Evolutionary conservation across 495 filamentous ascomycete genomes (phyloP).

Genomic region (Amorphotheca resinae): DNA sequence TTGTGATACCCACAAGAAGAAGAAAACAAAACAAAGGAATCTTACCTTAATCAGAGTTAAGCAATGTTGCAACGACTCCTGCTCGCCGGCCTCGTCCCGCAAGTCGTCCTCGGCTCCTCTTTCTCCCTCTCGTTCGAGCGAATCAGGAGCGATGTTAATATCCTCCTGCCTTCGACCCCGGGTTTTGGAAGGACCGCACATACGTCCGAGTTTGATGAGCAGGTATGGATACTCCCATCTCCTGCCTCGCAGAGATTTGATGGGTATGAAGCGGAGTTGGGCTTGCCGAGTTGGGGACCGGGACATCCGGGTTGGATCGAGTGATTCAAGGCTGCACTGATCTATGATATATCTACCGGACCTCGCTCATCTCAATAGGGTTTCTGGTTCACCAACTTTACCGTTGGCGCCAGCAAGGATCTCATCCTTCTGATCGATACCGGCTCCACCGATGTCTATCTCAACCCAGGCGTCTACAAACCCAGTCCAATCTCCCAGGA

Average conservation of each 20-base stretch:
- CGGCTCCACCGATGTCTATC: slow-evolving; percentile 3
- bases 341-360: too few relatives aligned
- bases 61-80: too few relatives aligned
- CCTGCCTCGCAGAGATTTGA: too few relatives aligned
- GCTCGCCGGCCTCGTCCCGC: background rate
- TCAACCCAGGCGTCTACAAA: slow-evolving; percentile 5
- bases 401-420: background rate
- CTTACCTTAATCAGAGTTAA: too few relatives aligned
- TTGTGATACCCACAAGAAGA: too few relatives aligned
- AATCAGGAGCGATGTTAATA: too few relatives aligned
- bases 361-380: background rate
- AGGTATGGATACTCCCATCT: background rate
- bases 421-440: slow-evolving; percentile 7
- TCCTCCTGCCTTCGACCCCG: too few relatives aligned
- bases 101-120: background rate
- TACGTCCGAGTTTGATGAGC: background rate
- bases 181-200: background rate
- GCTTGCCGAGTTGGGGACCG: too few relatives aligned
- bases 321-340: too few relatives aligned
- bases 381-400: slow-evolving; percentile 11
- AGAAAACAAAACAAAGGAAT: too few relatives aligned
- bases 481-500: background rate
- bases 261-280: too few relatives aligned
- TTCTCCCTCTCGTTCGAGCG: background rate
- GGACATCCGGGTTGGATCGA: too few relatives aligned